Conservation (phyloP, 2,329 filamentous ascomycete genomes). For the Helotiales sp. region DNA sequence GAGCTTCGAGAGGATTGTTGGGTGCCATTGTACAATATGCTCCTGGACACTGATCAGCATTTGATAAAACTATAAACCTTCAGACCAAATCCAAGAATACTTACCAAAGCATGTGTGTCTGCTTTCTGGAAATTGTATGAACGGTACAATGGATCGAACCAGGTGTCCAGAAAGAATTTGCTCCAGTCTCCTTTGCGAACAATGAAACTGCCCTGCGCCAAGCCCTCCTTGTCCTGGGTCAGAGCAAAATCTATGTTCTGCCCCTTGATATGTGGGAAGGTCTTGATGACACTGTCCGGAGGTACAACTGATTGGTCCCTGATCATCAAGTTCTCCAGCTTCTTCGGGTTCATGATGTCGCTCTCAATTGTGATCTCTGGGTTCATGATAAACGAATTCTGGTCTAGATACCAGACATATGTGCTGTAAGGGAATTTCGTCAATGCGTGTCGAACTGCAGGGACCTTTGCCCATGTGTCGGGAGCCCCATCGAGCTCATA, state of each 20-base stretch:
- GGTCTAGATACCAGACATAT: constrained; percentile 86
- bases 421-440: constrained; percentile 72
- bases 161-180: constrained; percentile 88
- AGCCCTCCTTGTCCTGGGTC: constrained; percentile 79
- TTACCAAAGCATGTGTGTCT: constrained; percentile 84
- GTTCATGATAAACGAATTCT: constrained; percentile 88
- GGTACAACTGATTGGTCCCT: constrained; percentile 85
- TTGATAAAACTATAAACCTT: not conserved
- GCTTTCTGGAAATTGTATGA: constrained; percentile 96
- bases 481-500: constrained; percentile 68
- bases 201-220: constrained; percentile 76
- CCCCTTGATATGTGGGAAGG: constrained; percentile 78
- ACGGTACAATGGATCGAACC: constrained; percentile 93
- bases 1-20: constrained; percentile 87
- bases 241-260: constrained; percentile 79
- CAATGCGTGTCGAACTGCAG: constrained; percentile 86
- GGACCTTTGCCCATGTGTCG: constrained; percentile 73
- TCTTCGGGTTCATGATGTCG: constrained; percentile 66
- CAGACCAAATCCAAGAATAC: constrained; percentile 34
- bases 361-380: constrained; percentile 67
- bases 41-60: constrained; percentile 52
- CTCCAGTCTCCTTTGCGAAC: constrained; percentile 86
- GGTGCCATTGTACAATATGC: constrained; percentile 94
- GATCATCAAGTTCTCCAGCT: constrained; percentile 78
- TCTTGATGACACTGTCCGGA: constrained; percentile 95